A percentile compares a stretch with the other conserved stretches of the same genome.
phyloP scores from a whole-genome alignment of 805 yeast genomes.

The Dipodascus albidus region DNA sequence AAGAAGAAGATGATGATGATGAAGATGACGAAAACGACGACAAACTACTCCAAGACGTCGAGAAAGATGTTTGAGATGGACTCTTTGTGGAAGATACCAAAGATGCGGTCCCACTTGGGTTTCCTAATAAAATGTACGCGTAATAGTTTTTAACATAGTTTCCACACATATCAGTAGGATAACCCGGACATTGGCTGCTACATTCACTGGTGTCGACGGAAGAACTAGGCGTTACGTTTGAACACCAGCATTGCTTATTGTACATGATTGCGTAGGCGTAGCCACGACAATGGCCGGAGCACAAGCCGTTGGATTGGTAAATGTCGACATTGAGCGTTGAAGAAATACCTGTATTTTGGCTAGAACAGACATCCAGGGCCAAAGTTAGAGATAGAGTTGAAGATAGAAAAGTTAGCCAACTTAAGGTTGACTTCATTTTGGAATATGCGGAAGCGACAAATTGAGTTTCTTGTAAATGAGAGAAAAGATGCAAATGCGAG shows the following conservation, averaged over 20 bases:
- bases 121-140: conserved; percentile 39
- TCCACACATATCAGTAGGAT: conserved; percentile 34
- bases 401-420: neutral
- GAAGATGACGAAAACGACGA: conserved; percentile 6
- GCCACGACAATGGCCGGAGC: conserved; percentile 37
- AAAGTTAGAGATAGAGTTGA: neutral
- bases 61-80: conserved; percentile 15
- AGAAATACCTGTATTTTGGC: neutral
- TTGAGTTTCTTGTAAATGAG: neutral
- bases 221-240: conserved; percentile 37
- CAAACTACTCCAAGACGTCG: conserved; percentile 6
- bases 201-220: conserved; percentile 28
- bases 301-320: conserved; percentile 40
- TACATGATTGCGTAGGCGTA: conserved; percentile 44
- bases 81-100: conserved; percentile 13
- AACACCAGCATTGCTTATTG: conserved; percentile 49
- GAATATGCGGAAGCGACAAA: too few relatives aligned
- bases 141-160: conserved; percentile 32
- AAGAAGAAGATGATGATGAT: conserved; percentile 10
- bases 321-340: conserved; percentile 8
- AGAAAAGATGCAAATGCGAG: neutral
- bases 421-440: neutral
- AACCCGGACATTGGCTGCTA: conserved; percentile 34
- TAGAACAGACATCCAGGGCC: neutral
- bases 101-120: conserved; percentile 23